Conservation (phyloP, 805 yeast species). For the Saccharomycopsis guyanensis region DNA sequence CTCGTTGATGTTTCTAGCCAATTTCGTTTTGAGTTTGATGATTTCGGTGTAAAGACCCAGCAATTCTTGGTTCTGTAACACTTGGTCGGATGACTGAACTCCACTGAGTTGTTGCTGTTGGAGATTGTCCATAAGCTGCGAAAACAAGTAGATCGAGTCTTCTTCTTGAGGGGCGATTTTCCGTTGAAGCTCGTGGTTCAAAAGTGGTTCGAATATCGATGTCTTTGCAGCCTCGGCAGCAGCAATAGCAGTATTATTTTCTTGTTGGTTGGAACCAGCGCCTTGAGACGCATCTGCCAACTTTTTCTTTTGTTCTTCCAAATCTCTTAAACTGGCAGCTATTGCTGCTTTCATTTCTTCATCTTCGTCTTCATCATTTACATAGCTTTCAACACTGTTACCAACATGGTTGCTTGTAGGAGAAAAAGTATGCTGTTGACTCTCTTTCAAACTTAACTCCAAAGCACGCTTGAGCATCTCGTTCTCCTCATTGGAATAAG, state of each 20-base stretch:
- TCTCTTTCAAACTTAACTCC: slow-evolving; percentile 65
- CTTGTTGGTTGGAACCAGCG: slow-evolving; percentile 12
- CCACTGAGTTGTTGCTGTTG: slow-evolving; percentile 27
- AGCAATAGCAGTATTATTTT: neutral
- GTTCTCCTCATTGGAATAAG: slow-evolving; percentile 48
- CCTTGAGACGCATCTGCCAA: slow-evolving; percentile 15
- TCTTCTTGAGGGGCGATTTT: slow-evolving; percentile 54
- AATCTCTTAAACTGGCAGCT: slow-evolving; percentile 78
- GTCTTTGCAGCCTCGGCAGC: neutral
- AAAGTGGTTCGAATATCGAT: slow-evolving; percentile 7
- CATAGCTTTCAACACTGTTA: slow-evolving; percentile 11
- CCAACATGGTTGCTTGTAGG: neutral
- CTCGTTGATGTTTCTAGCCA: slow-evolving; percentile 50
- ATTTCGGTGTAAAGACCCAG: slow-evolving; percentile 54
- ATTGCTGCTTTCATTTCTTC: slow-evolving; percentile 91
- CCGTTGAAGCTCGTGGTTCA: slow-evolving; percentile 11
- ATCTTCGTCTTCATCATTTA: slow-evolving; percentile 55
- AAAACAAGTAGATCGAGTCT: slow-evolving; percentile 58
- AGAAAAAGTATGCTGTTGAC: slow-evolving; percentile 25
- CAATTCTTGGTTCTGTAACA: slow-evolving; percentile 41
- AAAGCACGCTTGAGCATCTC: slow-evolving; percentile 75
- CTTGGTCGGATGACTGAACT: slow-evolving; percentile 21
- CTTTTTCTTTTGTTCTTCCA: slow-evolving; percentile 33
- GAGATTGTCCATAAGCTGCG: slow-evolving; percentile 53
- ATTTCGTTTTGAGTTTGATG: slow-evolving; percentile 56